Conservation (phyloP, 495 filamentous ascomycete genomes). For the Aspergillus incahuasiensis region DNA sequence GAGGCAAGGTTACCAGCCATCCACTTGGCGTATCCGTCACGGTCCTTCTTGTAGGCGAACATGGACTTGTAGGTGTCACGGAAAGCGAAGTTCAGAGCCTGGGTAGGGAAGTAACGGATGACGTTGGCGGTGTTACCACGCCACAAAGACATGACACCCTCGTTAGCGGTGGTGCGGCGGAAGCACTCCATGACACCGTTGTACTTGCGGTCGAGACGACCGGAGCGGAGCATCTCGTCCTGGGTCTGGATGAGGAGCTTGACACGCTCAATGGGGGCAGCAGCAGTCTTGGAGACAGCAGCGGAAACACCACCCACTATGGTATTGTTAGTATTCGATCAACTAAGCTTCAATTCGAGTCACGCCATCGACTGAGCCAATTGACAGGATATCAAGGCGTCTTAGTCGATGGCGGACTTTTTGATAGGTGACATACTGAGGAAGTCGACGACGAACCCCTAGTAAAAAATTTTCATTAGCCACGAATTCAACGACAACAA, state of each 20-base stretch:
- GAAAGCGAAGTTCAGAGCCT: constrained; percentile 99
- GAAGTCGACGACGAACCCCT: constrained; percentile 84
- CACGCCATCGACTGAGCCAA: neutral
- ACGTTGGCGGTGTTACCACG: constrained; percentile 99
- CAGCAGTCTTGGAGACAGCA: constrained; percentile 99
- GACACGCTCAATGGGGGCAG: constrained; percentile 99
- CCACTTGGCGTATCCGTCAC: constrained; percentile 97
- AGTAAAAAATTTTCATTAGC: constrained; percentile 35
- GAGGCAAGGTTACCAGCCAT: constrained; percentile 99
- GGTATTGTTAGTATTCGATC: constrained; percentile 27
- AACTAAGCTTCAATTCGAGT: neutral
- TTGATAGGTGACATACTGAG: constrained; percentile 70
- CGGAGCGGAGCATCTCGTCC: constrained; percentile 99
- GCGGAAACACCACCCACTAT: constrained; percentile 99
- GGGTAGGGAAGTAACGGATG: constrained; percentile 99
- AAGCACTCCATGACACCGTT: constrained; percentile 93
- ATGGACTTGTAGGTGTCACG: constrained; percentile 99
- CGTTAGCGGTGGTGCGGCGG: constrained; percentile 73
- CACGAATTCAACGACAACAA: constrained; percentile 1
- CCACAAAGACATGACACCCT: constrained; percentile 85
- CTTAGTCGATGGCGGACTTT: neutral
- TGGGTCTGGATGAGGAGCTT: constrained; percentile 99
- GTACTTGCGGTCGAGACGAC: constrained; percentile 97
- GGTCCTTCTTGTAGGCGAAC: constrained; percentile 99
- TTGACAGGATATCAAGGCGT: constrained; percentile 8